These are phyloP conservation scores for Erodium texanum DNA, from an alignment of 441 rosid species.

Conservation along the genomic window DNA sequence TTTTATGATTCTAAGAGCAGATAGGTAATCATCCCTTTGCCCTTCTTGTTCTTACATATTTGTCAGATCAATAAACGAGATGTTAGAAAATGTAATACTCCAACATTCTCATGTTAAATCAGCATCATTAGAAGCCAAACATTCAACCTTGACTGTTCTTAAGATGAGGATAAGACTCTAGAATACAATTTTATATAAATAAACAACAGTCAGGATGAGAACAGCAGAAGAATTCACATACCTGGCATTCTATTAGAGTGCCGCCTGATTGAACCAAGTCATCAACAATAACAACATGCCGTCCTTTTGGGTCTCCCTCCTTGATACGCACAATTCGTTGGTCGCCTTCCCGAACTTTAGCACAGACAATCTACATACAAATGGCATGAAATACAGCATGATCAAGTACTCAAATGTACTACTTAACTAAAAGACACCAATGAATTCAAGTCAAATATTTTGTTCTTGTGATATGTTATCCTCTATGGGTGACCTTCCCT, in stretches of 20 bases:
- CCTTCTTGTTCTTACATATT: not conserved
- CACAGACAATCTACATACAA: conserved; percentile 62
- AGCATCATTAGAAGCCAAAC: not conserved
- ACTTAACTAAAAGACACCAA: not conserved
- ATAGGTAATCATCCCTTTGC: not conserved
- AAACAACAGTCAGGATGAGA: conserved; percentile 7
- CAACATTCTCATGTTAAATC: not conserved
- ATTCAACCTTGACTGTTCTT: not conserved
- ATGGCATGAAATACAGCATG: not conserved
- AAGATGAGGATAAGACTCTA: conserved; percentile 9
- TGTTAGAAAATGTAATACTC: not conserved
- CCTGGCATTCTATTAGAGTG: conserved; percentile 95
- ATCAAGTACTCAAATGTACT: not conserved
- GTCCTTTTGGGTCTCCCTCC: conserved; percentile 81
- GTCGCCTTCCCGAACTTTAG: conserved; percentile 87
- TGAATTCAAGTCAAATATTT: not conserved
- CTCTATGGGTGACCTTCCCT: not conserved
- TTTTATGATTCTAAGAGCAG: not conserved
- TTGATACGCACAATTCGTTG: conserved; percentile 77
- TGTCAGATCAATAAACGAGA: not conserved
- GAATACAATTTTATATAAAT: not conserved
- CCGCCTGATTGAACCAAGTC: conserved; percentile 98
- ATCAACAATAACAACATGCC: conserved; percentile 89
- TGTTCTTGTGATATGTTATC: not conserved
- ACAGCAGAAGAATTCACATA: conserved; percentile 17